A percentile compares a stretch with the other conserved stretches of the same genome.
Evolutionary conservation across 768 basidiomycete genomes (phyloP).

Genomic region (Postia placenta): DNA sequence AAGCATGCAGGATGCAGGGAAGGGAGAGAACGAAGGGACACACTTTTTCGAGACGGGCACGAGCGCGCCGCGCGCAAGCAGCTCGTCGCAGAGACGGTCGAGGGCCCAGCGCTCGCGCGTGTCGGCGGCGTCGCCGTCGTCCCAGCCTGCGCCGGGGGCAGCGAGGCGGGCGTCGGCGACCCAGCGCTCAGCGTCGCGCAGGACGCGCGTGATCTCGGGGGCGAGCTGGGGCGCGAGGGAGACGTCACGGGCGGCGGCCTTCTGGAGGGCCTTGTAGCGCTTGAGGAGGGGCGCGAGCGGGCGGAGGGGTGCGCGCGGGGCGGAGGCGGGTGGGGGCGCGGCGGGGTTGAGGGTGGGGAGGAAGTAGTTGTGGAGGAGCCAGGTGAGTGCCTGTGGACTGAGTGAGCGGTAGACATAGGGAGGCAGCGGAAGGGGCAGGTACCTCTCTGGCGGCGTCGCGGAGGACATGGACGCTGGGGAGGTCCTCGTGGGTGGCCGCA

Average conservation of each 20-base stretch:
- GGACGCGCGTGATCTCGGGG: conserved; percentile 39
- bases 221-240: conserved; percentile 50
- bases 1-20: background rate
- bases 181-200: conserved; percentile 73
- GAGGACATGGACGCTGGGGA: conserved; percentile 78
- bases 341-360: conserved; percentile 64
- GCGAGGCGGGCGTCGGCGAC: conserved; percentile 67
- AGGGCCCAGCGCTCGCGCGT: conserved; percentile 61
- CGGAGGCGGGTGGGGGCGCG: conserved; percentile 29
- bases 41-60: conserved; percentile 86
- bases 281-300: conserved; percentile 64
- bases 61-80: conserved; percentile 67
- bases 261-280: conserved; percentile 65
- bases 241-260: conserved; percentile 56
- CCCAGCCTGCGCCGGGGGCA: conserved; percentile 49
- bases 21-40: conserved; percentile 13
- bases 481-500: conserved; percentile 92
- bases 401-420: background rate
- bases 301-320: conserved; percentile 35
- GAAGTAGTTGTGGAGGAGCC: conserved; percentile 84
- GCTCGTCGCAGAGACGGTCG: conserved; percentile 56
- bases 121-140: conserved; percentile 35
- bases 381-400: conserved; percentile 58
- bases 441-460: conserved; percentile 75
- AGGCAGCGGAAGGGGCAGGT: conserved; percentile 8